Evolutionary conservation across 441 rosid genomes (phyloP), one percentile per base, ranked within the genome.

Genomic region (Caryocar brasiliense): DNA sequence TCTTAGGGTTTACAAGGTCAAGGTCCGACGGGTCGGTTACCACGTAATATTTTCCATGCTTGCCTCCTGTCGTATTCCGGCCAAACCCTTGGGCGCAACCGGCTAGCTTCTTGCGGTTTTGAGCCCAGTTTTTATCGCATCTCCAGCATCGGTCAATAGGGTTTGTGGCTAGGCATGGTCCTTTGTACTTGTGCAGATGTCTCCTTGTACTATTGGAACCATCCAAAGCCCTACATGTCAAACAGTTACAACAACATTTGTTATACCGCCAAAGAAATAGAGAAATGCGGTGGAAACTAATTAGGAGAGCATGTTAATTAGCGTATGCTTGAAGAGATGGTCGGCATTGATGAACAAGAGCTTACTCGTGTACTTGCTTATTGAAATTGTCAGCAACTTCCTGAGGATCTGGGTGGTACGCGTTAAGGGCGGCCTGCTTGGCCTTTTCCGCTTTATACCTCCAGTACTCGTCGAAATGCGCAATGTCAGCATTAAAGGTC

Each of bases 131-230:
- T 28, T 2, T 26, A 4, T 72, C 51, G 25, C 77, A 79, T 5
- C 86, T 42, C 83, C 86, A 77, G 42, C 86, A 80, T 51, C 50
- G 53, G 34, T 80, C 83, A 4, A 80, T 80, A 0, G 81, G 79
- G 42, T 80, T 77, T 15, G 68, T 54, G 25, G 79, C 66, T 44
- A 1, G 2, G 50, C 61, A 76, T 19, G 58, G 29, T 5, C 74
- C 65, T 6, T 3, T 50, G 1, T 26, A 6, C 47, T 55, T 60
- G 6, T 14, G 13, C 45, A 74, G 51, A 14, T 58, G 27, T 33
- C 78, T 36, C 34, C 67, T 59, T 3, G 64, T 59, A 55, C 52
- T 39, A 34, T 68, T 72, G n/a, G 17, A 6, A 17, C 36, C 52
- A 23, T 53, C 47, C 6, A 54, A 7, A 4, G 41, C 47, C 46